Evolutionary conservation across 345 rosid genomes (phyloP), one percentile per base, ranked within the genome.

Genomic region (Lepidium africanum): DNA sequence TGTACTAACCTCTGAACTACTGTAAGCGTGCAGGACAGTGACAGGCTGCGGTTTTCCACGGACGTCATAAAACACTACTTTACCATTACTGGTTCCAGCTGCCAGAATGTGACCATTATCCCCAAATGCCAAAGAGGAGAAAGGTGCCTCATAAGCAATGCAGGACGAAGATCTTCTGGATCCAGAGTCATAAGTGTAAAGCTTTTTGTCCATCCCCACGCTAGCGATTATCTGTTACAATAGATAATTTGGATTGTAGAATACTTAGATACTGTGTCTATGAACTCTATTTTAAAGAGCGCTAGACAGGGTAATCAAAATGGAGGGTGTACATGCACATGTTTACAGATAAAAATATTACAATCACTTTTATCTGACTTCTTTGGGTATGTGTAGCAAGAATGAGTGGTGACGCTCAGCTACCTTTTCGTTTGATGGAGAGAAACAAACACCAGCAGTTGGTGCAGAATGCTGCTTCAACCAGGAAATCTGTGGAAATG

Each of bases 391-490:
- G 45, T 41, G 61, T 39, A 69, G 41, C 41, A 75, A 56, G 47
- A 45, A 17, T 45, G 42, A 61, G 7, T 49, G 42, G 40, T 30
- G 56, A 70, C 50, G 59, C 55, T 17, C 60, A 33, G 27, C 66
- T 48, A 95, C 99, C 97, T 95, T 95, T 81, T 91, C 97, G 73
- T 80, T 86, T 58, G 99, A 87, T 40, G 97, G 99, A 23, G 96
- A 95, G 82, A 95, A 95, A 83, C 92, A 77, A 61, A 95, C 74
- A 74, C 97, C 99, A 79, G 96, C 89, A 42, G 93, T 66, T 71
- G 99, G 99, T 46, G 99, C 99, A 67, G 96, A 87, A 74, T 95
- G 97, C 77, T 91, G 99, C 79, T 87, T 95, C 72, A 80, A 78
- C 99, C 97, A 95, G 61, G 96, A 89, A 72, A 81, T 84, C 99